These are phyloP conservation scores for Saccharomycopsis babjevae DNA, from an alignment of 805 yeast species.

Conservation along the genomic window DNA sequence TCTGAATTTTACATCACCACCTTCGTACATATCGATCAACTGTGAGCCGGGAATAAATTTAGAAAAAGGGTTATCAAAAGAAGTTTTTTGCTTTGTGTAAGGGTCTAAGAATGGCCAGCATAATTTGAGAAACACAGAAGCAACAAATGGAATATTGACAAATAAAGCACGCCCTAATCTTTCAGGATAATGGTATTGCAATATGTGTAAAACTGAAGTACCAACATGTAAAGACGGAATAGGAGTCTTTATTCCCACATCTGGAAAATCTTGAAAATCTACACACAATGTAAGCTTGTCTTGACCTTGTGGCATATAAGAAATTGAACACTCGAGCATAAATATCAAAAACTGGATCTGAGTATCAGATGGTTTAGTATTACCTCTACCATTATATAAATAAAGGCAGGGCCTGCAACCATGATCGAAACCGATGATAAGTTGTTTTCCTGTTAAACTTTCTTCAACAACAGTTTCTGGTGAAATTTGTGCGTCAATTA, in stretches of 20 bases:
- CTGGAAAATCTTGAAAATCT: conserved; percentile 39
- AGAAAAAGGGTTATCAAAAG: conserved; percentile 48
- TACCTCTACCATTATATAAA: conserved; percentile 45
- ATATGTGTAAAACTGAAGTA: conserved; percentile 41
- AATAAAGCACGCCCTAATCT: conserved; percentile 44
- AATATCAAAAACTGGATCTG: conserved; percentile 49
- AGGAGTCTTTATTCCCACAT: conserved; percentile 28
- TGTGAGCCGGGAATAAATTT: conserved; percentile 44
- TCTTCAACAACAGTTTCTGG: conserved; percentile 37
- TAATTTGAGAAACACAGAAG: conserved; percentile 44
- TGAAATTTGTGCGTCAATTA: conserved; percentile 24
- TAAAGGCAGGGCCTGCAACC: conserved; percentile 44
- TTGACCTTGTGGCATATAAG: conserved; percentile 49
- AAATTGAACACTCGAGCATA: conserved; percentile 45
- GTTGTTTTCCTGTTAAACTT: conserved; percentile 43
- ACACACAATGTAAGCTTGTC: conserved; percentile 45
- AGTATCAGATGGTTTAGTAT: conserved; percentile 39
- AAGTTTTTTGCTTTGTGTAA: conserved; percentile 44
- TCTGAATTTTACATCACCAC: conserved; percentile 37
- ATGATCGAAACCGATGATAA: conserved; percentile 44
- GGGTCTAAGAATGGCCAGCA: conserved; percentile 52
- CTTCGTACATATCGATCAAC: conserved; percentile 39
- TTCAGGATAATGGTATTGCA: conserved; percentile 52
- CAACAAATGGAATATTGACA: conserved; percentile 48
- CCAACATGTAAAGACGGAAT: conserved; percentile 40